Base-by-base conservation (phyloP, 257 asterid genomes). In the Nicotiana undulata region DNA sequence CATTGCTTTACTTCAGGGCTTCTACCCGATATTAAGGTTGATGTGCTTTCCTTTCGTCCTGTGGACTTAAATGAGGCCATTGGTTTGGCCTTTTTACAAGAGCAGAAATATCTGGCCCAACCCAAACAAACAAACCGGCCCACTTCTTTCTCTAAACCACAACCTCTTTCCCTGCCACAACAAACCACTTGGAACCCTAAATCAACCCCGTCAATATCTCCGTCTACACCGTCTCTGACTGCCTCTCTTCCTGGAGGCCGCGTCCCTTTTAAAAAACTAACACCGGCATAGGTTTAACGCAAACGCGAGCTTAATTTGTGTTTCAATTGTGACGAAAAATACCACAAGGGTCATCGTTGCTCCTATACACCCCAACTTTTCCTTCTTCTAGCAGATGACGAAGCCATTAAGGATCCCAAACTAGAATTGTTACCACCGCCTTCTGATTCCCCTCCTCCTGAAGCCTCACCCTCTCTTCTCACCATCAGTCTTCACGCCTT, bases 211-310 rank as follows among this genome's bases (percentile, higher is more conserved):
- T 0, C 61, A 17, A 0, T 56, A 0, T 56, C 11, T 1, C 61
- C 3, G 0, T 17, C 61, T 2, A 6, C 11, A 5, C 24, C 2
- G 0, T 56, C 10, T 2, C 1, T 0, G 12, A 3, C 61, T 6
- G 11, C 11, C 0, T 56, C 61, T 17, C 24, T 56, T 22, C 61
- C 12, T 0, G 11, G 61, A 0, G 24, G 61, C 11, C 10, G 10
- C n/a, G 1, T 55, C n/a, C 61, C 61, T 55, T 17, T 55, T 55
- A n/a, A 17, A 55, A 55, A 55, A 55, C 11, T 55, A 0, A 18
- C 26, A 17, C 12, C 7, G 1, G 2, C 9, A 0, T 12, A 56
- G 10, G 2, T 56, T 2, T 26, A 6, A 56, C 26, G 4, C 9
- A 56, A 56, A 1, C 26, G 22, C 9, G 26, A 56, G 1, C 61